phyloP scores from a whole-genome alignment of 768 basidiomycete species.

The Chlorophyllum brunneum region DNA sequence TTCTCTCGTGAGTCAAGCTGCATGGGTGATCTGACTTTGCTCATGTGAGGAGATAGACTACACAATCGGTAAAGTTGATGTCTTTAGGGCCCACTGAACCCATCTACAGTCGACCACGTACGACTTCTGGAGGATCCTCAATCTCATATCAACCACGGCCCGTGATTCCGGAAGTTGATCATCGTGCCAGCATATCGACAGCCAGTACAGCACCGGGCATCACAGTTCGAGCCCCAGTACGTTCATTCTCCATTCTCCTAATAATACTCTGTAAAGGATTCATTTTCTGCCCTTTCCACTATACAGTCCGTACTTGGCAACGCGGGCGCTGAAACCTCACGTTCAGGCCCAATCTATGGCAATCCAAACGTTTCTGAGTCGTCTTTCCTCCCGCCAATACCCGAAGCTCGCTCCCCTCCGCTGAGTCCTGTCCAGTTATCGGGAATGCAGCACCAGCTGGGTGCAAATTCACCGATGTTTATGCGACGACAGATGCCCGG shows the following conservation, averaged over 20 bases:
- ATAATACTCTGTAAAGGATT: not conserved
- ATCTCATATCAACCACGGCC: conserved; percentile 12
- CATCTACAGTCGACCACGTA: conserved; percentile 14
- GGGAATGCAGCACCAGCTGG: not conserved
- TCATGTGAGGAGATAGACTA: conserved; percentile 14
- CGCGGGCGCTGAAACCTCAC: not conserved
- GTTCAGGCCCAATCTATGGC: not conserved
- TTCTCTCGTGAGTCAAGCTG: conserved; percentile 31
- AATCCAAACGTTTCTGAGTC: conserved; percentile 1
- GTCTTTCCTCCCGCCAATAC: conserved; percentile 4
- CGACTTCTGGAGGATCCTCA: conserved; percentile 4
- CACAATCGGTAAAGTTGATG: conserved; percentile 15
- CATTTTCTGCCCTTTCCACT: not conserved
- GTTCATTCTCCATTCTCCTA: conserved; percentile 9
- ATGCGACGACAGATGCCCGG: not conserved
- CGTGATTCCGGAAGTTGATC: conserved; percentile 9
- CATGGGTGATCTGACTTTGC: not conserved
- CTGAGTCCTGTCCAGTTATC: no score
- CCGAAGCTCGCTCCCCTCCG: not conserved
- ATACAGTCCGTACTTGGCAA: not conserved
- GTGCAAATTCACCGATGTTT: not conserved
- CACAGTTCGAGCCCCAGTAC: conserved; percentile 34
- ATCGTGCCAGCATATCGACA: conserved; percentile 16
- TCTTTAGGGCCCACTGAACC: conserved; percentile 13
- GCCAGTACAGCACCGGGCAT: conserved; percentile 28